phyloP scores from a whole-genome alignment of 2,329 filamentous ascomycete species.

The Sclerotinia glacialis region DNA sequence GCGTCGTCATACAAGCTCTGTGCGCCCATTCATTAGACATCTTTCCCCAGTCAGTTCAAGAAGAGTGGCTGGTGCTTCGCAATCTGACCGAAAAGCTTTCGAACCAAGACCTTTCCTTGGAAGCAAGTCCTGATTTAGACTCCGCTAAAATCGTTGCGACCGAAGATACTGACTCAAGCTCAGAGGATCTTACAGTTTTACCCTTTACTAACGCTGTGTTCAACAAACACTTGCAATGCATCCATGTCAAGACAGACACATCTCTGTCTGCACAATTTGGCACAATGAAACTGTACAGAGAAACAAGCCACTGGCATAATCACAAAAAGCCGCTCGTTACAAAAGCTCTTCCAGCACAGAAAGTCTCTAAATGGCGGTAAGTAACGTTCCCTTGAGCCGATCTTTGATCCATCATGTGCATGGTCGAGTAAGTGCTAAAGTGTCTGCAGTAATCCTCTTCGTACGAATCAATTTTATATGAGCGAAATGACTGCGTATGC shows the following conservation, averaged over 20 bases:
- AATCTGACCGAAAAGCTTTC: constrained; percentile 38
- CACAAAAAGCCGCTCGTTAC: constrained; percentile 50
- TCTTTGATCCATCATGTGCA: not conserved
- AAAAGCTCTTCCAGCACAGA: constrained; percentile 43
- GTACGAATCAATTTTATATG: constrained; percentile 60
- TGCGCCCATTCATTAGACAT: constrained; percentile 26
- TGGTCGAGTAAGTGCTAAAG: not conserved
- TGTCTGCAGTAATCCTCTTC: constrained; percentile 35
- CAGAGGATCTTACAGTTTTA: constrained; percentile 40
- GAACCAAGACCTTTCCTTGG: constrained; percentile 37
- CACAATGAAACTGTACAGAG: constrained; percentile 45
- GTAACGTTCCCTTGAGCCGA: constrained; percentile 18
- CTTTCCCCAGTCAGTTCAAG: constrained; percentile 26
- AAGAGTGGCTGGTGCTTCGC: constrained; percentile 34
- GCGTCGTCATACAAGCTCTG: constrained; percentile 36
- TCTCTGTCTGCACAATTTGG: constrained; percentile 32
- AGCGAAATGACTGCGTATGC: constrained; percentile 66
- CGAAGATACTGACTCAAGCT: constrained; percentile 24
- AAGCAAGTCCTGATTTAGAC: constrained; percentile 30
- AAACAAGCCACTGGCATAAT: constrained; percentile 62
- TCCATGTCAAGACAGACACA: constrained; percentile 42
- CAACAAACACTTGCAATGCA: constrained; percentile 46
- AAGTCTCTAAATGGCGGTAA: constrained; percentile 42
- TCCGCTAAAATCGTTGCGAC: constrained; percentile 25
- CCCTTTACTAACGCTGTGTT: constrained; percentile 49